Evolutionary conservation across 169 alveolate species (phyloP), one percentile per base, ranked within the genome.

Genomic region (Cryptosporidium viatorum): DNA sequence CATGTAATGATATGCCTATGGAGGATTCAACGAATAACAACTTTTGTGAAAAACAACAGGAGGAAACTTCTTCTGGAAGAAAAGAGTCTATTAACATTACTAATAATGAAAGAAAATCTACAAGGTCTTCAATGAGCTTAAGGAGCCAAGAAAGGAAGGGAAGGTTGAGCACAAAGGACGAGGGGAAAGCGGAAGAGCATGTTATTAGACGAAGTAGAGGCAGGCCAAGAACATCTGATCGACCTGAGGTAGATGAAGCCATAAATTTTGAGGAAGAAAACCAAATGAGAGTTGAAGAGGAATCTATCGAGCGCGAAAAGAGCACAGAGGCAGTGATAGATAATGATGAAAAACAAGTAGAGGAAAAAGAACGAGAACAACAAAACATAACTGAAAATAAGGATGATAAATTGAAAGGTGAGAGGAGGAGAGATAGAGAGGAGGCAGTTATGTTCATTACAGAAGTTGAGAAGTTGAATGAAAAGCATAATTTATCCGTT

Each of bases 61-160:
- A 73, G 18, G 70, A 73, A 23, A 55, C 52, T 7, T 23, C 18
- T 51, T 58, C 70, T n/a, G 70, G 68, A 18, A 52, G 58, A 59
- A 73, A 55, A 14, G 86, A 73, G 37, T 14, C 59, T 3, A 51
- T 10, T 26, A 6, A 3, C 12, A 33, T 29, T 14, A 55, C 70
- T 1, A 35, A 37, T 58, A 73, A 41, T 73, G 86, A 73, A 73
- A 73, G 70, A 59, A 73, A 37, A 14, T 50, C 86, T 33, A 37
- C 70, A 23, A 73, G 70, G 23, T 73, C 86, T 59, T 73, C 86
- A 10, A 73, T 73, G 71, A 73, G 70, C 48, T 39, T 73, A n/a
- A 73, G 86, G 39, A 73, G 86, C 50, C 86, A 73, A 14, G 86
- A 73, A 41, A 73, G 86, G 35, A 73, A 59, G 55, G 51, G 55